These are phyloP conservation scores for Cladophialophora exuberans DNA, from an alignment of 2,329 filamentous ascomycete species.

Conservation along the genomic window DNA sequence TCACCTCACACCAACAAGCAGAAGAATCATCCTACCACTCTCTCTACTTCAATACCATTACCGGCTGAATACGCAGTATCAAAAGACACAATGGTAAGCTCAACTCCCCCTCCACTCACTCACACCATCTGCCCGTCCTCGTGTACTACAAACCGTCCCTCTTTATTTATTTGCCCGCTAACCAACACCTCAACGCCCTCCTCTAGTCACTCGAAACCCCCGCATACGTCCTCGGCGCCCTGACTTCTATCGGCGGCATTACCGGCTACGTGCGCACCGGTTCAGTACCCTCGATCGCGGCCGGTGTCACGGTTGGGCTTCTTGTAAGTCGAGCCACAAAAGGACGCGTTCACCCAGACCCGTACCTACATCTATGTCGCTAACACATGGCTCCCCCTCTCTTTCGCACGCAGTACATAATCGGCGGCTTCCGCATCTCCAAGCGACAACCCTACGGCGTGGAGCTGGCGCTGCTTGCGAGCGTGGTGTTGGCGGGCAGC, in stretches of 20 bases:
- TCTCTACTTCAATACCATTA: too few relatives aligned
- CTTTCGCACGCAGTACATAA: constrained; percentile 59
- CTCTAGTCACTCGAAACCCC: constrained; percentile 80
- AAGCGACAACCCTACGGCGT: constrained; percentile 77
- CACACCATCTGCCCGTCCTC: too few relatives aligned
- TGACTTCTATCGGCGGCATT: constrained; percentile 85
- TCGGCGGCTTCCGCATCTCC: constrained; percentile 80
- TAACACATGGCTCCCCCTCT: neutral
- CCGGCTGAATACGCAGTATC: too few relatives aligned
- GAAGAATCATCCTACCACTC: too few relatives aligned
- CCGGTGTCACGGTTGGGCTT: constrained; percentile 79
- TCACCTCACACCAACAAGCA: too few relatives aligned
- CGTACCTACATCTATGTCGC: constrained; percentile 32
- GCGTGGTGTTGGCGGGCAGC: constrained; percentile 78
- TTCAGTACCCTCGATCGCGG: constrained; percentile 83
- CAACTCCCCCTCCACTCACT: too few relatives aligned
- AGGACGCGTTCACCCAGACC: too few relatives aligned
- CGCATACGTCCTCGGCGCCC: constrained; percentile 75
- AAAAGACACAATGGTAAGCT: too few relatives aligned
- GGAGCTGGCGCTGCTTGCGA: constrained; percentile 87
- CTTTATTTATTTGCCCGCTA: neutral
- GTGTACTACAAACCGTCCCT: neutral
- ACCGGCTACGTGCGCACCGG: constrained; percentile 84
- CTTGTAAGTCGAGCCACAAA: constrained; percentile 53
- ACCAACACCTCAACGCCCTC: neutral